Evolutionary conservation across 2,329 filamentous ascomycete species (phyloP).

Genomic region (Penicillium corylophilum): DNA sequence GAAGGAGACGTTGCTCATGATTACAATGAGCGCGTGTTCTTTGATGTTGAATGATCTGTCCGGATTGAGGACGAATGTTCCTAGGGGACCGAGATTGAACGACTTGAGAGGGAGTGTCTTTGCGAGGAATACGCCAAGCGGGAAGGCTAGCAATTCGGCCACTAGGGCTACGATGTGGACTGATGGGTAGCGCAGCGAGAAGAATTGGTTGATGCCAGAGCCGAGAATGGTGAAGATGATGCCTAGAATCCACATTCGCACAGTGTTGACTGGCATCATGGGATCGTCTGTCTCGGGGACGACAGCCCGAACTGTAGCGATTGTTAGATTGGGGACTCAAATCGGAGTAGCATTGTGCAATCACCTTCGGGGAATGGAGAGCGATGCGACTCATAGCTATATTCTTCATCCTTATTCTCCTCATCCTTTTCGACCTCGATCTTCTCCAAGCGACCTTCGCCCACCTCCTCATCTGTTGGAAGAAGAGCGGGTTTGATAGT

Average conservation of each 20-base stretch:
- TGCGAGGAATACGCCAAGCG: slow-evolving; percentile 43
- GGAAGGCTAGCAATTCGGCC: slow-evolving; percentile 47
- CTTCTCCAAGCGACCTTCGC: slow-evolving; percentile 12
- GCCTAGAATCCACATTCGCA: slow-evolving; percentile 47
- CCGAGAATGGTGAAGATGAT: slow-evolving; percentile 45
- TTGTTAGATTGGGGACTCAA: not conserved
- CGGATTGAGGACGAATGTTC: slow-evolving; percentile 37
- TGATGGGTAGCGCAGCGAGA: slow-evolving; percentile 48
- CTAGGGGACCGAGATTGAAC: slow-evolving; percentile 20
- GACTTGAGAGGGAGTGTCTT: slow-evolving; percentile 40
- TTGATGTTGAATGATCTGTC: slow-evolving; percentile 50
- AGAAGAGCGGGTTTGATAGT: slow-evolving; percentile 2
- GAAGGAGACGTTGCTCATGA: slow-evolving; percentile 53
- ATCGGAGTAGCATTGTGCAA: not conserved
- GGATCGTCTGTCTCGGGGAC: slow-evolving; percentile 33
- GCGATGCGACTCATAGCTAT: slow-evolving; percentile 26
- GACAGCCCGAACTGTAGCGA: slow-evolving; percentile 21
- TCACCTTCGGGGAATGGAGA: slow-evolving; percentile 27
- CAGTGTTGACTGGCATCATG: slow-evolving; percentile 27
- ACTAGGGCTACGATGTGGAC: slow-evolving; percentile 49
- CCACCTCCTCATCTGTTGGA: slow-evolving; percentile 16
- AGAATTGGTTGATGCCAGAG: slow-evolving; percentile 50
- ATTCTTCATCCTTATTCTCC: slow-evolving; percentile 17
- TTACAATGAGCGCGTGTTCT: slow-evolving; percentile 48
- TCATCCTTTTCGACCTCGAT: slow-evolving; percentile 3